phyloP scores from a whole-genome alignment of 306 rosid species.

The Pterocarpus santalinus region DNA sequence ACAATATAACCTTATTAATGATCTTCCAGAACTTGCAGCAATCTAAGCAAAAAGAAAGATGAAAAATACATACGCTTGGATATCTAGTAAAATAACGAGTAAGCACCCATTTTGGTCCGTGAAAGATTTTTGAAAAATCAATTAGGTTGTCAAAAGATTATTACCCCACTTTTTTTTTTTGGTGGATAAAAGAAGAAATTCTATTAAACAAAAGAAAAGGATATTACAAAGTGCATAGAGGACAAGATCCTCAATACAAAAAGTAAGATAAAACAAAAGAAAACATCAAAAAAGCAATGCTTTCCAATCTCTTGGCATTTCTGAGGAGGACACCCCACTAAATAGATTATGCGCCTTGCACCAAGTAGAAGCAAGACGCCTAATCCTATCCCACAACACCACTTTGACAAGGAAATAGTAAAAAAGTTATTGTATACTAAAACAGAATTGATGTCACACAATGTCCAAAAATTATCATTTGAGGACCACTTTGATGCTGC shows the following conservation, averaged over 20 bases:
- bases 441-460: background rate
- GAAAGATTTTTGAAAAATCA: background rate
- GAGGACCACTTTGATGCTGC: background rate
- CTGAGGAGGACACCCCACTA: too few relatives aligned
- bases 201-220: too few relatives aligned
- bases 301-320: too few relatives aligned
- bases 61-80: background rate
- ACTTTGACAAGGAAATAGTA: background rate
- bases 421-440: background rate
- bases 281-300: too few relatives aligned
- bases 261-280: too few relatives aligned
- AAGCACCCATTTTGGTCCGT: background rate
- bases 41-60: background rate
- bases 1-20: conserved; percentile 32
- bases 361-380: too few relatives aligned
- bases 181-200: too few relatives aligned
- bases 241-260: too few relatives aligned
- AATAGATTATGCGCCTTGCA: too few relatives aligned
- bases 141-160: background rate
- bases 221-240: too few relatives aligned
- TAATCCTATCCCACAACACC: background rate
- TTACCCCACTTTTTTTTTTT: background rate
- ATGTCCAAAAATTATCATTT: background rate
- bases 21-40: conserved; percentile 25
- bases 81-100: background rate